Evolutionary conservation across 2,329 filamentous ascomycete species (phyloP).

Genomic region (Mycosphaerella arachidis): DNA sequence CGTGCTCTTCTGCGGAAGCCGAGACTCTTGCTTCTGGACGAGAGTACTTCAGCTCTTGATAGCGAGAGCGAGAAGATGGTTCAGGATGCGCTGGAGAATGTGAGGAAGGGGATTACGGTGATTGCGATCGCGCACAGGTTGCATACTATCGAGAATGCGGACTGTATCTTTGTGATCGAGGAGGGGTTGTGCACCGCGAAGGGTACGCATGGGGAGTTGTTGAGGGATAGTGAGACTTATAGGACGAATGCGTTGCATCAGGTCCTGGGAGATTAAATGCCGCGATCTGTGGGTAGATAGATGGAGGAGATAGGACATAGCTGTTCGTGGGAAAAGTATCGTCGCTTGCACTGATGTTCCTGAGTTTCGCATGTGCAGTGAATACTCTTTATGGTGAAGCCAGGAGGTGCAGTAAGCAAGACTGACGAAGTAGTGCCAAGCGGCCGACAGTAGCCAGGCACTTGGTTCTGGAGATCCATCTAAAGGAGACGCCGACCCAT

Average conservation of each 20-base stretch:
- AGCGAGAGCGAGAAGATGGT: slow-evolving; percentile 40
- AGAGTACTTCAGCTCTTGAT: slow-evolving; percentile 42
- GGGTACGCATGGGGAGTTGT: slow-evolving; percentile 45
- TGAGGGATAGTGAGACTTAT: slow-evolving; percentile 18
- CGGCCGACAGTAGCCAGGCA: too few relatives aligned
- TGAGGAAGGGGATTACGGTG: slow-evolving; percentile 33
- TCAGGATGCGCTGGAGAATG: slow-evolving; percentile 38
- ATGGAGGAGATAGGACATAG: not conserved
- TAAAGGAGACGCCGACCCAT: too few relatives aligned
- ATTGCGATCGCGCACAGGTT: slow-evolving; percentile 45
- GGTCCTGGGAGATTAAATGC: slow-evolving; percentile 27
- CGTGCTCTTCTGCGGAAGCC: slow-evolving; percentile 42
- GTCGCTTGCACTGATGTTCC: too few relatives aligned
- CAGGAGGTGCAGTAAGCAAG: too few relatives aligned
- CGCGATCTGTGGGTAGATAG: slow-evolving; percentile 27
- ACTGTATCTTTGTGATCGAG: slow-evolving; percentile 46
- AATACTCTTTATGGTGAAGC: too few relatives aligned
- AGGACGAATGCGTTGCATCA: slow-evolving; percentile 23
- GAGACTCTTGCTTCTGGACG: slow-evolving; percentile 39
- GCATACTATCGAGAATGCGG: slow-evolving; percentile 39
- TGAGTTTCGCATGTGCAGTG: too few relatives aligned
- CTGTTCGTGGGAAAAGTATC: too few relatives aligned
- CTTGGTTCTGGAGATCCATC: too few relatives aligned
- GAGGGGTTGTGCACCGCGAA: slow-evolving; percentile 46
- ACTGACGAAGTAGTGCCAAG: too few relatives aligned